Evolutionary conservation across 805 yeast species (phyloP), one percentile per base, ranked within the genome.

Genomic region (Pichia rugopelliculosa): DNA sequence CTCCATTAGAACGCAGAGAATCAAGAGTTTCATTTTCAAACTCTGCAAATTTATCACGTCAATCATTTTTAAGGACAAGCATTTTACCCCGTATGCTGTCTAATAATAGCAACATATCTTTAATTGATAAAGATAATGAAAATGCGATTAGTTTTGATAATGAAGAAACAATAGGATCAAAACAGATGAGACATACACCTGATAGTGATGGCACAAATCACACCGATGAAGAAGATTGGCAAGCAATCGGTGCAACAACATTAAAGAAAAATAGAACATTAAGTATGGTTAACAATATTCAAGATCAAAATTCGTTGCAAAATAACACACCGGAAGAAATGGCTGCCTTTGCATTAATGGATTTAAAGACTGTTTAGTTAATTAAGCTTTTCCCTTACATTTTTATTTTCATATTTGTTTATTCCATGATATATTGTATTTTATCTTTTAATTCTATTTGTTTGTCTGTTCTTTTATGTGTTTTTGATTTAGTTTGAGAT

Each of bases 141-240:
- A 59, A 64, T 45, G 61, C 53, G 26, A 56, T 59, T 27, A 36
- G 36, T 12, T 47, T 44, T 38, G 53, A 52, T 24, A 46, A 49
- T 37, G 47, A 45, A 17, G 44, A 47, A n/a, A 26, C 42, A n/a
- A n/a, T n/a, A n/a, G n/a, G n/a, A n/a, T n/a, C n/a, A 30, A 30
- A 30, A 30, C 34, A 30, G n/a, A 15, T n/a, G 6, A 18, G 34
- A n/a, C 34, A 15, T 6, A 24, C 41, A 10, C 30, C 41, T 41
- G 36, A 41, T 41, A 22, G 25, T 38, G 46, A 27, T 22, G 46
- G 44, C 45, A 75, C 81, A 39, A 95, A 87, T 59, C 56, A 50
- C 45, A 91, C 99, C 0, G 99, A 91, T 64, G 98, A 91, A 60
- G 99, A 91, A 65, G 98, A 91, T 65, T 91, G 99, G 99, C 85